These are phyloP conservation scores for Spencermartinsiella europaea DNA, from an alignment of 805 yeast genomes.

Conservation along the genomic window DNA sequence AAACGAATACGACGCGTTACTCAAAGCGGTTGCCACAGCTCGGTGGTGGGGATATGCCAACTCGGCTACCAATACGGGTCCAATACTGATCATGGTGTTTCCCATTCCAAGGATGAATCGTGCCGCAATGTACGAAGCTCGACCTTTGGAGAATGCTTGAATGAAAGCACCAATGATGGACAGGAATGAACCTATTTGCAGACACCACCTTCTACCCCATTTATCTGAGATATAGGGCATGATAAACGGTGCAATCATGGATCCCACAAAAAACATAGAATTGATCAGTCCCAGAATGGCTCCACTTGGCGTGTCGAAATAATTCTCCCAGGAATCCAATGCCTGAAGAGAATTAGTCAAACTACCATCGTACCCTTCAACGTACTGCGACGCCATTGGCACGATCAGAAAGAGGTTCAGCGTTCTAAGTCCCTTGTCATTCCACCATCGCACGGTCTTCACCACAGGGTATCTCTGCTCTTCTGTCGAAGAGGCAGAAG, in stretches of 20 bases:
- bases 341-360: slow-evolving; percentile 5
- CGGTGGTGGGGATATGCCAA: slow-evolving; percentile 12
- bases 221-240: not conserved
- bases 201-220: slow-evolving; percentile 3
- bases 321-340: slow-evolving; percentile 20
- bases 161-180: not conserved
- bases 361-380: slow-evolving; percentile 6
- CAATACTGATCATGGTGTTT: slow-evolving; percentile 65
- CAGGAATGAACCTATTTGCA: not conserved
- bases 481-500: not conserved
- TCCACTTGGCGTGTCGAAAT: slow-evolving; percentile 6
- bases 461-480: not conserved
- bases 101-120: slow-evolving; percentile 69
- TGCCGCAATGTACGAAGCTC: slow-evolving; percentile 64
- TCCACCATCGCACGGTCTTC: not conserved
- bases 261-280: not conserved
- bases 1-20: slow-evolving; percentile 62
- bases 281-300: slow-evolving; percentile 4
- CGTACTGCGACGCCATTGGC: slow-evolving; percentile 4
- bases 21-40: slow-evolving; percentile 24
- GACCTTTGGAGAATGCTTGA: slow-evolving; percentile 31
- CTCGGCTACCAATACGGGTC: slow-evolving; percentile 39
- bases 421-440: not conserved
- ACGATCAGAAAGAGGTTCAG: slow-evolving; percentile 4
- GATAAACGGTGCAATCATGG: slow-evolving; percentile 3